Evolutionary conservation across 1,284 basidiomycete genomes (phyloP).

Genomic region (Phaffia rhodozyma): DNA sequence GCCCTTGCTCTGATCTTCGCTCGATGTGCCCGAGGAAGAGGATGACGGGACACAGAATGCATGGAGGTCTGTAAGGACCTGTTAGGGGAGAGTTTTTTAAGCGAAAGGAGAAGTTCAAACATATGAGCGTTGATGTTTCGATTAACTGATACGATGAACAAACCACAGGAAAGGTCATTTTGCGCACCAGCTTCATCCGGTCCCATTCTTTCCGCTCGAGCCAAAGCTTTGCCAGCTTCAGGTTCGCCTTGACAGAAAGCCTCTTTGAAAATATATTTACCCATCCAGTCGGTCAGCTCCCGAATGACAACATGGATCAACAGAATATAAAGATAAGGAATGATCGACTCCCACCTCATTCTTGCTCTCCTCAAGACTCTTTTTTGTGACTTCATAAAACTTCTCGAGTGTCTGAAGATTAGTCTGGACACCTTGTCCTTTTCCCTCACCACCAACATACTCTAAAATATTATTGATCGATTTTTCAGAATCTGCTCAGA

Average conservation of each 20-base stretch:
- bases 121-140: background rate
- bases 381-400: conserved; percentile 89
- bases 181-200: conserved; percentile 59
- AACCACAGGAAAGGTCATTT: background rate
- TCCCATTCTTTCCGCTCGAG: conserved; percentile 84
- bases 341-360: conserved; percentile 59
- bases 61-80: conserved; percentile 40
- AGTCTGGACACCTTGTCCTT: conserved; percentile 41
- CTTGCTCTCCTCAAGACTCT: conserved; percentile 79
- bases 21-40: conserved; percentile 27
- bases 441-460: conserved; percentile 77
- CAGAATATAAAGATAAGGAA: background rate
- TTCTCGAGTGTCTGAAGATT: conserved; percentile 80
- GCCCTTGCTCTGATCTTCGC: conserved; percentile 37
- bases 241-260: conserved; percentile 84
- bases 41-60: conserved; percentile 36
- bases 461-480: conserved; percentile 97
- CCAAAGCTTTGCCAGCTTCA: conserved; percentile 97
- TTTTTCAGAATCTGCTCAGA: conserved; percentile 63
- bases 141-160: background rate
- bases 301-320: background rate
- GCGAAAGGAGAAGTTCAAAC: background rate
- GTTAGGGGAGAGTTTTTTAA: background rate
- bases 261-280: conserved; percentile 43
- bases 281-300: background rate